Percentiles rank a stretch among this genome's conserved stretches.
Evolutionary conservation across 2,329 filamentous ascomycete species (phyloP).

Genomic region (Volutella citrinella): DNA sequence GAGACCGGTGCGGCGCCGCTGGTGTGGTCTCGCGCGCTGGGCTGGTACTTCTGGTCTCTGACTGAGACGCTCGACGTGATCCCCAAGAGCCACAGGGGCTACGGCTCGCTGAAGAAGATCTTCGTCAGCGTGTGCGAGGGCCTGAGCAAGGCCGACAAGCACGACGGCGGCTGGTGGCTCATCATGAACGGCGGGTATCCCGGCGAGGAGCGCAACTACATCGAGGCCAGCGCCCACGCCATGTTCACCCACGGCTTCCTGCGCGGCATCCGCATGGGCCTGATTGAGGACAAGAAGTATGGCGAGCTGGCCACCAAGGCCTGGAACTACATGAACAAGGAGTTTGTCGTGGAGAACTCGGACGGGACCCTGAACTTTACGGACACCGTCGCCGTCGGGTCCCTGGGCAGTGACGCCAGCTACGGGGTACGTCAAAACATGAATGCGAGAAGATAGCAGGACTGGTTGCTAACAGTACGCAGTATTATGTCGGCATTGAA

Average conservation of each 20-base stretch:
- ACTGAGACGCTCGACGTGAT: slow-evolving; percentile 48
- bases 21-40: slow-evolving; percentile 52
- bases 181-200: slow-evolving; percentile 50
- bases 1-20: slow-evolving; percentile 47
- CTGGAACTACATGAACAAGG: slow-evolving; percentile 35
- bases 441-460: no score
- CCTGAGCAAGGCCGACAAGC: slow-evolving; percentile 36
- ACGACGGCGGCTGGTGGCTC: slow-evolving; percentile 54
- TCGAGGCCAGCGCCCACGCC: slow-evolving; percentile 57
- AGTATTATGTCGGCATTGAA: not conserved
- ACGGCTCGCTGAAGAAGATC: slow-evolving; percentile 34
- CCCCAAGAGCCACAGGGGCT: slow-evolving; percentile 34
- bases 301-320: slow-evolving; percentile 20
- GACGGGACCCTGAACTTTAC: slow-evolving; percentile 49
- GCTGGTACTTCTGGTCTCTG: slow-evolving; percentile 53
- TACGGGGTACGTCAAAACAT: no score
- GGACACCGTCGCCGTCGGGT: slow-evolving; percentile 51
- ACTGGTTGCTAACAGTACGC: no score
- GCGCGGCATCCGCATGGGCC: slow-evolving; percentile 34
- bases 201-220: slow-evolving; percentile 51
- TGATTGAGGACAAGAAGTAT: slow-evolving; percentile 22
- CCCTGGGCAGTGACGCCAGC: slow-evolving; percentile 46
- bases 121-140: slow-evolving; percentile 40
- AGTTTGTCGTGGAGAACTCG: slow-evolving; percentile 44
- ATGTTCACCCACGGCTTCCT: slow-evolving; percentile 56